phyloP scores from a whole-genome alignment of 202 grass and related monocot species.

The Cymbopogon flexuosus region DNA sequence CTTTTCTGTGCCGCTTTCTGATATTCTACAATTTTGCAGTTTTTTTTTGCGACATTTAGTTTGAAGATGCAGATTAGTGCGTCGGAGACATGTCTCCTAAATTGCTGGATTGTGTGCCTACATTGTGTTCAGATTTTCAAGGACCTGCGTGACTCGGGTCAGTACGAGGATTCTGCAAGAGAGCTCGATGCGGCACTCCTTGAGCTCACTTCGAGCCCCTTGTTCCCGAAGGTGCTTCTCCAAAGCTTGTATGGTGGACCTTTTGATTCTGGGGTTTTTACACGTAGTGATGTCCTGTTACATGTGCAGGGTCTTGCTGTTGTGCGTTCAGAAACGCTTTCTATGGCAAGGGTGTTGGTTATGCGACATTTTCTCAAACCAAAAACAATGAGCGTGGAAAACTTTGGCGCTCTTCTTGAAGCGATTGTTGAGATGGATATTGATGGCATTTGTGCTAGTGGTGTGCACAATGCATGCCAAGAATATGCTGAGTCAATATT shows the following conservation, averaged over 20 bases:
- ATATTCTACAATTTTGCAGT: neutral
- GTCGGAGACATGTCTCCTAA: neutral
- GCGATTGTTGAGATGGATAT: conserved; percentile 62
- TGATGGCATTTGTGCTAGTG: conserved; percentile 14
- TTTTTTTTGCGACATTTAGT: neutral
- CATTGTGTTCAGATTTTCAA: conserved; percentile 53
- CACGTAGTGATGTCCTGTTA: neutral
- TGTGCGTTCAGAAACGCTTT: conserved; percentile 48
- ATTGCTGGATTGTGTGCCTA: neutral
- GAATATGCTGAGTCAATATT: conserved; percentile 43
- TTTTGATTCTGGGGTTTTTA: neutral
- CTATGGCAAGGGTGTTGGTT: conserved; percentile 43
- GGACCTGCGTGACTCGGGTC: conserved; percentile 35
- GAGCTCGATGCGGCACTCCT: conserved; percentile 59
- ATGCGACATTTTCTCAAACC: conserved; percentile 62
- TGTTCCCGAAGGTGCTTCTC: conserved; percentile 60
- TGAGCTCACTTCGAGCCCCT: conserved; percentile 42
- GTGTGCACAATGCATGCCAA: conserved; percentile 3
- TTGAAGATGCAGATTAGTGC: neutral
- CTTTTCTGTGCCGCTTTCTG: neutral
- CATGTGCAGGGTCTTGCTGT: conserved; percentile 51
- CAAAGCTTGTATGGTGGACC: neutral
- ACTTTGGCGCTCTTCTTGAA: conserved; percentile 49
- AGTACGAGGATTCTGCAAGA: conserved; percentile 46
- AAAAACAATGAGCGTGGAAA: conserved; percentile 29